Conservation (phyloP, 805 yeast species). For the Schwanniomyces occidentalis region DNA sequence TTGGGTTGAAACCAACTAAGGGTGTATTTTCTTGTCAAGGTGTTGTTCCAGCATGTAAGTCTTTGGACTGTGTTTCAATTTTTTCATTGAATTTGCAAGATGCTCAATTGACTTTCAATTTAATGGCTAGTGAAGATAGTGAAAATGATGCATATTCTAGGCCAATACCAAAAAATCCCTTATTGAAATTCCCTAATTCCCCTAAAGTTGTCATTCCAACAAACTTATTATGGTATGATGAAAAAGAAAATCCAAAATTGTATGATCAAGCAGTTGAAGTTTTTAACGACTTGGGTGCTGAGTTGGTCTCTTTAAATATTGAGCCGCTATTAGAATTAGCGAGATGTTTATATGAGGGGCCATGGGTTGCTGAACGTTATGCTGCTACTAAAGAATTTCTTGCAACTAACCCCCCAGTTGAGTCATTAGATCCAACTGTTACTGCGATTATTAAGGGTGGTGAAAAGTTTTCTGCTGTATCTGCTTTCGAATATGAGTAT, state of each 20-base stretch:
- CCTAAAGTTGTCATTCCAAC: slow-evolving; percentile 80
- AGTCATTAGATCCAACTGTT: slow-evolving; percentile 83
- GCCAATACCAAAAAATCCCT: slow-evolving; percentile 65
- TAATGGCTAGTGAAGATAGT: slow-evolving; percentile 71
- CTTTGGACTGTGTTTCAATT: slow-evolving; percentile 88
- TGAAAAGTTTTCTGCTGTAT: slow-evolving; percentile 74
- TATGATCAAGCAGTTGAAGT: slow-evolving; percentile 60
- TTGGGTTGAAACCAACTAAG: slow-evolving; percentile 90
- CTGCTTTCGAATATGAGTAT: slow-evolving; percentile 83
- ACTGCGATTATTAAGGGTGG: slow-evolving; percentile 75
- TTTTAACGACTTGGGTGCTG: slow-evolving; percentile 47
- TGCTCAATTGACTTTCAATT: slow-evolving; percentile 73
- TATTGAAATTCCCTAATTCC: slow-evolving; percentile 53
- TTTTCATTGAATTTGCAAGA: slow-evolving; percentile 77
- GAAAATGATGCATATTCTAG: slow-evolving; percentile 79
- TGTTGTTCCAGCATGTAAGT: slow-evolving; percentile 96
- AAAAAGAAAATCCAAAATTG: slow-evolving; percentile 69
- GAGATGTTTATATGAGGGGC: slow-evolving; percentile 87
- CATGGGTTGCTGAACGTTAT: slow-evolving; percentile 98
- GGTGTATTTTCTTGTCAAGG: slow-evolving; percentile 87
- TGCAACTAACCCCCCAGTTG: slow-evolving; percentile 65
- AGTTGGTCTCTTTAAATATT: slow-evolving; percentile 66
- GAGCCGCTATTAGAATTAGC: slow-evolving; percentile 78
- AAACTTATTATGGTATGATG: slow-evolving; percentile 76
- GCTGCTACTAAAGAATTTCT: slow-evolving; percentile 77